phyloP scores from a whole-genome alignment of 495 filamentous ascomycete genomes.

The Copromyces sp. region DNA sequence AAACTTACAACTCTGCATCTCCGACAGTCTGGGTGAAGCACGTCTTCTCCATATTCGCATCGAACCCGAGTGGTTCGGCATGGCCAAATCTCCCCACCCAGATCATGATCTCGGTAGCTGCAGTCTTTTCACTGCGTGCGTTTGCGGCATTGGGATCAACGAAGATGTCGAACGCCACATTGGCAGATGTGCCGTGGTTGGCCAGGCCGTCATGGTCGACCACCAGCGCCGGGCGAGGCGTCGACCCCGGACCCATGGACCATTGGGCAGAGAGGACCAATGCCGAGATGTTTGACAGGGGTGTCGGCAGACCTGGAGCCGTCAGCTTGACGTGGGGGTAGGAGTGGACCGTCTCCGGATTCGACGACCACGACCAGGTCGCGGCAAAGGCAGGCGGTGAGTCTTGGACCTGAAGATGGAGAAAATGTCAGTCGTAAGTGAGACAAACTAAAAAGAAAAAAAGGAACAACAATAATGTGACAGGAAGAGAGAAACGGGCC shows the following conservation, averaged over 20 bases:
- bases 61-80: conserved; percentile 17
- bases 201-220: conserved; percentile 13
- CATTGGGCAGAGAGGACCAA: conserved; percentile 15
- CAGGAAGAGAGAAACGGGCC: neutral
- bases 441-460: neutral
- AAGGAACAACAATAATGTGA: neutral
- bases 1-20: conserved; percentile 16
- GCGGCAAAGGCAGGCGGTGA: conserved; percentile 22
- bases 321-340: conserved; percentile 26
- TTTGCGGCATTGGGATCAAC: conserved; percentile 13
- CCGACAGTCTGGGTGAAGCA: conserved; percentile 7
- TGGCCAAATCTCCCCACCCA: conserved; percentile 19
- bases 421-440: neutral
- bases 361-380: conserved; percentile 18
- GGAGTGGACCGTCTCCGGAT: conserved; percentile 17
- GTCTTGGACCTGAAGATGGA: conserved; percentile 14
- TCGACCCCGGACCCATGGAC: conserved; percentile 23
- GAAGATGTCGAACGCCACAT: conserved; percentile 25
- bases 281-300: conserved; percentile 23
- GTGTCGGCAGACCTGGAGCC: conserved; percentile 9
- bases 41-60: neutral
- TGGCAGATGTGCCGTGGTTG: conserved; percentile 10
- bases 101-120: conserved; percentile 24
- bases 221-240: conserved; percentile 5
- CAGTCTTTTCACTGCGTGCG: conserved; percentile 11